These are phyloP conservation scores for Colletotrichum phormii DNA, from an alignment of 2,329 filamentous ascomycete species.

Conservation along the genomic window DNA sequence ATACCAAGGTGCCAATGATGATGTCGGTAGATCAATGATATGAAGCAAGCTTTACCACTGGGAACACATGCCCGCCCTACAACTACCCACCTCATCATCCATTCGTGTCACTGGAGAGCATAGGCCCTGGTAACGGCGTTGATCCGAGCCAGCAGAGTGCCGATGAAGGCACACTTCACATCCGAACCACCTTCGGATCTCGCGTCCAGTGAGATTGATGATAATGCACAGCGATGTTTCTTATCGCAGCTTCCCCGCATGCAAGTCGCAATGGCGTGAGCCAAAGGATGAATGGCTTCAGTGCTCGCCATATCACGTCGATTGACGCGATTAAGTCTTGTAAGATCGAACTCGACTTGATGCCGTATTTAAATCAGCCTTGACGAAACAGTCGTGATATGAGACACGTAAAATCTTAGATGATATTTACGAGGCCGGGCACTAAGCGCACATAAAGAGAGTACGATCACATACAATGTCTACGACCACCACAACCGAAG, in stretches of 20 bases:
- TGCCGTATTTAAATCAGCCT: neutral
- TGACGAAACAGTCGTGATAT: neutral
- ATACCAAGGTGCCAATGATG: neutral
- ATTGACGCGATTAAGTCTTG: constrained; percentile 5
- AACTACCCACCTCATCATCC: no score
- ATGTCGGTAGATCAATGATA: no score
- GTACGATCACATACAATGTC: constrained; percentile 62
- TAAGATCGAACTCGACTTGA: neutral
- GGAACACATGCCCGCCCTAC: neutral
- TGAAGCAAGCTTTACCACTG: no score
- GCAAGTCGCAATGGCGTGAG: constrained; percentile 1
- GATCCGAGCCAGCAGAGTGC: neutral
- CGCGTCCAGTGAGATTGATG: neutral
- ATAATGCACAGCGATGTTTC: neutral
- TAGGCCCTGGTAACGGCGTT: neutral
- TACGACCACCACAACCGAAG: constrained; percentile 87
- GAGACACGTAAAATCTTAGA: no score
- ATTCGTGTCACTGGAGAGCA: neutral
- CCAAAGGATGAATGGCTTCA: neutral
- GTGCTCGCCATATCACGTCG: constrained; percentile 1
- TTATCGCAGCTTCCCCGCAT: neutral
- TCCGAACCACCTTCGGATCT: neutral
- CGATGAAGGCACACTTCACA: neutral
- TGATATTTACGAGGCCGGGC: no score
- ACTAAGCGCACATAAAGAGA: no score